Base-by-base conservation (phyloP, 2,329 filamentous ascomycete species). In the Trichoderma asperellum region DNA sequence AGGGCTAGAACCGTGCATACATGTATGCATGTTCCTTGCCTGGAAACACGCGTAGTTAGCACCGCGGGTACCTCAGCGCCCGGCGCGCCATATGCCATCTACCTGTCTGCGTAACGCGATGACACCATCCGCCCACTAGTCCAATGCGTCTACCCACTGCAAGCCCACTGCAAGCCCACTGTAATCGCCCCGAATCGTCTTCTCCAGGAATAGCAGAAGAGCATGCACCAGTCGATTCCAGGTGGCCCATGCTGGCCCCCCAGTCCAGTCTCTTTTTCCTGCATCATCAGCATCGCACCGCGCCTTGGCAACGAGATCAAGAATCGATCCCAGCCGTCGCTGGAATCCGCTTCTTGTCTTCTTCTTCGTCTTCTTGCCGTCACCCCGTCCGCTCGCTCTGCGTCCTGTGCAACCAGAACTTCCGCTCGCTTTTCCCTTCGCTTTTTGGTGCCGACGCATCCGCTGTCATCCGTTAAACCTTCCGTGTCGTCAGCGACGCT, bases 341-440 rank as follows among this genome's bases (percentile, higher is more conserved):
- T 58, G 55, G 55, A 58, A 37, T 58, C 55, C n/a, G 34, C 53
- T 43, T 27, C 32, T 63, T 35, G 52, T 32, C 60, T 53, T 60
- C 34, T 55, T 29, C 35, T 29, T 53, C 37, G n/a, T 66, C 49
- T 43, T 57, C 40, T 43, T 43, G 40, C 40, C 62, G 57, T 18
- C 61, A 52, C 27, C 32, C 16, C 37, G 12, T 21, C 27, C 55
- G 32, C 62, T 56, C 52, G 35, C 56, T 60, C 56, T 66, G 55
- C 56, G 47, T 43, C 56, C 12, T 21, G 16, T 32, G n/a, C 12
- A 7, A 21, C 43, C 43, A 53, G 32, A 35, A 14, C 49, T 32
- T 57, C 52, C 62, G 32, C 24, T 66, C 61, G 68, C 68, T 66
- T 61, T 52, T 49, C 40, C 40, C 40, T 57, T 58, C 37, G 52